Conservation (phyloP, 2,329 filamentous ascomycete genomes). For the Corynespora cassiicola region DNA sequence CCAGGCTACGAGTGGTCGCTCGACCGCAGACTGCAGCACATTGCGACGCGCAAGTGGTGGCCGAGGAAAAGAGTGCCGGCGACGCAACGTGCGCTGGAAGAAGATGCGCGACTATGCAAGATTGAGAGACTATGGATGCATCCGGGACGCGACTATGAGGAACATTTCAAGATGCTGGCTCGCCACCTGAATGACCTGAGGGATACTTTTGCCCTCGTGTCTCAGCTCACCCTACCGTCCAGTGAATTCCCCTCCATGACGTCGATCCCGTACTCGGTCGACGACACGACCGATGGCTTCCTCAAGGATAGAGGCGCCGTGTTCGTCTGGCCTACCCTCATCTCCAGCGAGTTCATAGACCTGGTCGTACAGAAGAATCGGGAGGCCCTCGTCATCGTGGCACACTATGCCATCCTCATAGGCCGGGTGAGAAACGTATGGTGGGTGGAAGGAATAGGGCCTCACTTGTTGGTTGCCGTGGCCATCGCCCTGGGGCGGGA, state of each 20-base stretch:
- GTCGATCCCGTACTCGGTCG: conserved; percentile 34
- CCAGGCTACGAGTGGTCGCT: conserved; percentile 39
- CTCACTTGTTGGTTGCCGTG: conserved; percentile 38
- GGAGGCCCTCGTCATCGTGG: conserved; percentile 44
- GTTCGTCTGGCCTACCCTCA: conserved; percentile 37
- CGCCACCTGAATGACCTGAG: conserved; percentile 34
- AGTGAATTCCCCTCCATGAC: conserved; percentile 28
- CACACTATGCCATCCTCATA: conserved; percentile 46
- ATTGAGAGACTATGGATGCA: conserved; percentile 35
- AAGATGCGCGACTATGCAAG: conserved; percentile 31
- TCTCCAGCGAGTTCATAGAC: conserved; percentile 36
- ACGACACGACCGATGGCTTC: conserved; percentile 32
- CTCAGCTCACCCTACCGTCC: conserved; percentile 33
- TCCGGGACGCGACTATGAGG: conserved; percentile 12
- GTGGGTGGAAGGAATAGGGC: conserved; percentile 43
- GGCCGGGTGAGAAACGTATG: conserved; percentile 41
- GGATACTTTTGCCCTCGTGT: conserved; percentile 37
- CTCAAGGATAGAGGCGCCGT: conserved; percentile 42
- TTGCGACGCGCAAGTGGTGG: conserved; percentile 43
- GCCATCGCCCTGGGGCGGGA: conserved; percentile 39
- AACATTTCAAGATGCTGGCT: conserved; percentile 21
- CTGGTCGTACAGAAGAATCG: conserved; percentile 36
- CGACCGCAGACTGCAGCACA: conserved; percentile 30
- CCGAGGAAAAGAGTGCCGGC: conserved; percentile 27
- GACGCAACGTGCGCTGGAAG: conserved; percentile 28